Conservation (phyloP, 352 stramenopile species). For the Phytopythium litorale region DNA sequence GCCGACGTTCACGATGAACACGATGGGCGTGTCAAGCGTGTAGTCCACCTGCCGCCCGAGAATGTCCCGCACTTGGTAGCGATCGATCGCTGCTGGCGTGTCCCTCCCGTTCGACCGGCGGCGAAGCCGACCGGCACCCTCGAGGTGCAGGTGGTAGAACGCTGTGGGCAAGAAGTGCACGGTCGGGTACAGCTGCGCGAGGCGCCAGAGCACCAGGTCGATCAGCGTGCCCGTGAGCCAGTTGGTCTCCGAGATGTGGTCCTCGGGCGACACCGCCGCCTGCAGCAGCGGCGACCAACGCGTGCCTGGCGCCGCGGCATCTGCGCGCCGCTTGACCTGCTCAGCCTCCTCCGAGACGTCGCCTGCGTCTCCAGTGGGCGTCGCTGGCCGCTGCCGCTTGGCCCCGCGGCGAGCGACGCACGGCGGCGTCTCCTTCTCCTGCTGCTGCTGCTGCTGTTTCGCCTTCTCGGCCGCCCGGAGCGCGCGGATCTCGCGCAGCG, state of each 20-base stretch:
- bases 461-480: not conserved
- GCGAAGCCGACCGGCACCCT: constrained; percentile 14
- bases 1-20: constrained; percentile 83
- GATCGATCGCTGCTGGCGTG: constrained; percentile 5
- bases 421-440: not conserved
- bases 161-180: constrained; percentile 85
- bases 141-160: constrained; percentile 71
- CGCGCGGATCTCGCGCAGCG: constrained; percentile 2
- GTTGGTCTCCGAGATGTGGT: constrained; percentile 67
- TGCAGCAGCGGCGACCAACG: constrained; percentile 33
- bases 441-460: not conserved
- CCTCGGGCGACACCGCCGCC: constrained; percentile 47
- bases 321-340: not conserved
- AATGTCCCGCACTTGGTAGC: constrained; percentile 62
- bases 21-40: constrained; percentile 38
- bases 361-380: not conserved
- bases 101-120: constrained; percentile 11
- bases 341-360: not conserved
- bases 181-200: constrained; percentile 62
- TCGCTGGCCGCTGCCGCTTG: constrained; percentile 5
- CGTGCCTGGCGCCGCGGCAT: not conserved
- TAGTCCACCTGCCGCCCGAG: constrained; percentile 67
- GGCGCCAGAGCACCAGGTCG: constrained; percentile 78
- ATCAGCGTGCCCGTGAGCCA: constrained; percentile 87
- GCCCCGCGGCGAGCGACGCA: not conserved